Base-by-base conservation (phyloP, 345 rosid genomes). In the Linum lewisii region DNA sequence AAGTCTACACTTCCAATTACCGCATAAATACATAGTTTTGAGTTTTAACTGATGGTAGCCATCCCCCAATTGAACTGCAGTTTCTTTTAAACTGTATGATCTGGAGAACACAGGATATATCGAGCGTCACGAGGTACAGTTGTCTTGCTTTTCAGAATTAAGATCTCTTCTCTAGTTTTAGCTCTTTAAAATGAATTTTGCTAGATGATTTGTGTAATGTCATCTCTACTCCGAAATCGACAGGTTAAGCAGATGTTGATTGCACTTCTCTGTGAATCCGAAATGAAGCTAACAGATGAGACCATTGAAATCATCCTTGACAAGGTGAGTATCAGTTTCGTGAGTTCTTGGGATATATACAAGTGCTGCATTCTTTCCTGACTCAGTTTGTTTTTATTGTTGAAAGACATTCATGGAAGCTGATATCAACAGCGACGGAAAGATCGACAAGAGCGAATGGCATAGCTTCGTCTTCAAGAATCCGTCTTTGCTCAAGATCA, bases 161-260 rank as follows among this genome's bases (percentile, higher is more conserved):
- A 10, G 19, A 18, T 8, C 19, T n/a, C 0, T 14, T 9, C 16
- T 21, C 52, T n/a, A n/a, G 23, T 63, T 18, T 38, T 0, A 10
- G 54, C 18, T 50, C n/a, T 50, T 54, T 44, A 38, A 21, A 24
- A 21, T 51, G 15, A 15, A 44, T 23, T 22, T 44, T 29, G 24
- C 24, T 32, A 20, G 38, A 26, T 16, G 47, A 34, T n/a, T n/a
- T n/a, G n/a, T n/a, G n/a, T n/a, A n/a, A n/a, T n/a, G n/a, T n/a
- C n/a, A n/a, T n/a, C n/a, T 54, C 47, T 25, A 42, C 7, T 29
- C 22, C 75, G 29, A 64, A 72, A 72, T 73, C 71, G 75, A 69
- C 88, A 92, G 97, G 97, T 94, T 19, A 94, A 90, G 74, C 96
- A 90, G 74, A 94, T 94, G 99, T 59, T 94, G 73, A 87, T 94